Percentiles rank a stretch among this genome's conserved stretches.
These are phyloP conservation scores for Capsella bursapastoris DNA, from an alignment of 345 rosid genomes.

Conservation along the genomic window DNA sequence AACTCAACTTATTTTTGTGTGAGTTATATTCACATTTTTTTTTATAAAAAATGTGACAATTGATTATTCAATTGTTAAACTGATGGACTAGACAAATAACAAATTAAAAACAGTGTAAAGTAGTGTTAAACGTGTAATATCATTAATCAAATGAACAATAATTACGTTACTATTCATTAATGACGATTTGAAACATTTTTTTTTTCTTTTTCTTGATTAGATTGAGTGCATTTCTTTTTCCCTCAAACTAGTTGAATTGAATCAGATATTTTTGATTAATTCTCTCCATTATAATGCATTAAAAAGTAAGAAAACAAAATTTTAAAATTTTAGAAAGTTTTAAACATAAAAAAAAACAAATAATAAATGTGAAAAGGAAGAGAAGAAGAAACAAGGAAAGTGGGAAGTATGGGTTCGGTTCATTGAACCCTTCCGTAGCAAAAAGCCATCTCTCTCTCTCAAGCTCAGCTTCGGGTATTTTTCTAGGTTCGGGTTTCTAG, in stretches of 20 bases:
- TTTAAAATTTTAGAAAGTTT: background rate
- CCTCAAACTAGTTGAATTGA: background rate
- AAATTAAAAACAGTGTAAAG: slow-evolving; percentile 1
- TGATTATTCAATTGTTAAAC: too few species aligned
- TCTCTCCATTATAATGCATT: background rate
- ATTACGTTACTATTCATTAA: background rate
- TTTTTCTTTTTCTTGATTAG: slow-evolving; percentile 1
- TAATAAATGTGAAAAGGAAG: slow-evolving; percentile 31
- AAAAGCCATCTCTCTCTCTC: slow-evolving; percentile 6
- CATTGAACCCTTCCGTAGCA: slow-evolving; percentile 55
- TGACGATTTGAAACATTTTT: background rate
- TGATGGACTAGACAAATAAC: background rate
- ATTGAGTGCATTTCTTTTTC: background rate
- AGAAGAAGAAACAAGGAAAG: slow-evolving; percentile 37
- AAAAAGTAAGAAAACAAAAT: slow-evolving; percentile 2
- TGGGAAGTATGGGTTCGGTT: slow-evolving; percentile 61
- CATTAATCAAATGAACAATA: background rate
- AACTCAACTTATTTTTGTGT: background rate
- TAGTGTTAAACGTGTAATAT: slow-evolving; percentile 3
- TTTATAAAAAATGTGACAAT: background rate
- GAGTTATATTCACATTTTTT: background rate
- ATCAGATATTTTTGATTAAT: background rate
- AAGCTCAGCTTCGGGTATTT: slow-evolving; percentile 31
- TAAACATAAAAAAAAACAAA: background rate
- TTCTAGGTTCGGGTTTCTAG: slow-evolving; percentile 31